Base-by-base conservation (phyloP, 306 rosid genomes). In the Quercus berberidifolia region DNA sequence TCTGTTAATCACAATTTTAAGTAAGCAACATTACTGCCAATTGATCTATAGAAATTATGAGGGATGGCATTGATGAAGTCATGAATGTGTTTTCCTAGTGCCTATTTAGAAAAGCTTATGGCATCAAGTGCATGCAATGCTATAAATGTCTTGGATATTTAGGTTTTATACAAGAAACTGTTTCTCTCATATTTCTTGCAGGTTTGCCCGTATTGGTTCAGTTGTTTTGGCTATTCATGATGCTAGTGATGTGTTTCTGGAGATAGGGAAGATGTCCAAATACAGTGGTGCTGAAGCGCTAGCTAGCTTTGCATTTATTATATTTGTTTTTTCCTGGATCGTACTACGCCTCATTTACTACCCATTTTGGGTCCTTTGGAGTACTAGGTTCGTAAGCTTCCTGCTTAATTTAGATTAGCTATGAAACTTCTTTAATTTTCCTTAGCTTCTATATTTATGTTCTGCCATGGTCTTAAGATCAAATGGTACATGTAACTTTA, bases 201-300 rank as follows among this genome's bases (percentile, higher is more conserved):
- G 99, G 87, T 95, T 95, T 91, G 88, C 80, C 69, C 97, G 99
- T 15, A 92, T 89, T 67, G 99, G 99, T 69, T 91, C 99, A 52
- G 76, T 95, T 82, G 93, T 95, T 82, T 92, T 95, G 52, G 98
- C 99, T 75, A 89, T 95, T 89, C 99, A 95, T 82, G 99, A 95
- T 87, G 96, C 92, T 11, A 89, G 86, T 74, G 99, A 95, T 80
- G 92, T 95, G 81, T 95, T 92, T 87, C 87, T 95, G 80, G 99
- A 95, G 88, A 85, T 81, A 20, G 99, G 98, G 80, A 95, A 95
- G 90, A 95, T 95, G 99, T 90, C 98, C 75, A 95, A 86, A 85
- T 95, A 95, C 86, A 52, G 93, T 43, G 97, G 98, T 54, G 92
- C 90, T 33, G 99, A 95, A 82, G 75, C 74, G 55, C 55, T 77